Evolutionary conservation across 2,329 filamentous ascomycete species (phyloP).

Genomic region (Stagonosporopsis vannaccii): DNA sequence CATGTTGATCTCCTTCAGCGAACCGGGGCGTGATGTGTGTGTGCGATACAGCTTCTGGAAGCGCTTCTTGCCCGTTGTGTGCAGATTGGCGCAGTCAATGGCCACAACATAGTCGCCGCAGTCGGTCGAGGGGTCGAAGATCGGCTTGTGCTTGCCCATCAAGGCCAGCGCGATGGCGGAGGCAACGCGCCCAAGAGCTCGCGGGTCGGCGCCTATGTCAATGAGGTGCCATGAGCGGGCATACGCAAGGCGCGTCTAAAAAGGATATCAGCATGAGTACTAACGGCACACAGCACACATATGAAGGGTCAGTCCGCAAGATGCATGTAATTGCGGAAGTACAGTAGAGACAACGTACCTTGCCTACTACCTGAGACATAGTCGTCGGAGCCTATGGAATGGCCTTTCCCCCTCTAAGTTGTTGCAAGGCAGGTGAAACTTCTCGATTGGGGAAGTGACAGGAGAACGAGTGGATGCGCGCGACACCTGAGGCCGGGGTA

Average conservation of each 20-base stretch:
- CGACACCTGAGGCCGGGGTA: conserved; percentile 14
- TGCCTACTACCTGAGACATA: conserved; percentile 82
- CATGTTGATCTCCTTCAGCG: conserved; percentile 88
- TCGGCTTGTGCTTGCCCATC: conserved; percentile 99
- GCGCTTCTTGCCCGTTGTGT: conserved; percentile 90
- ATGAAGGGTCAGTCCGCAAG: not conserved
- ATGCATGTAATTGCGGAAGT: conserved; percentile 28
- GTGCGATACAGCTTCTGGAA: conserved; percentile 96
- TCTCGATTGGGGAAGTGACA: not conserved
- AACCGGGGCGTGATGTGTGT: conserved; percentile 89
- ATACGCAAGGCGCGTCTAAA: conserved; percentile 92
- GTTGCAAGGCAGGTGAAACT: not conserved
- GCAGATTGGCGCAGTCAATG: conserved; percentile 83
- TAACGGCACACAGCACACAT: not conserved
- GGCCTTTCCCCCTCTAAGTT: not conserved
- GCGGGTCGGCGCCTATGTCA: conserved; percentile 70
- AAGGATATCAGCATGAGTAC: conserved; percentile 2
- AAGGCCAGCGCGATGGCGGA: conserved; percentile 84
- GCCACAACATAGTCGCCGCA: conserved; percentile 99
- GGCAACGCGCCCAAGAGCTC: conserved; percentile 88
- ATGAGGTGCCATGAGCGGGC: conserved; percentile 95
- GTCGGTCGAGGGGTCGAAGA: conserved; percentile 95
- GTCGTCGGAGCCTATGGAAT: conserved; percentile 40
- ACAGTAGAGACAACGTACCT: conserved; percentile 61
- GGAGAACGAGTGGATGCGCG: conserved; percentile 3